Base-by-base conservation (phyloP, 2,329 filamentous ascomycete species). In the Xylariaceae sp. region DNA sequence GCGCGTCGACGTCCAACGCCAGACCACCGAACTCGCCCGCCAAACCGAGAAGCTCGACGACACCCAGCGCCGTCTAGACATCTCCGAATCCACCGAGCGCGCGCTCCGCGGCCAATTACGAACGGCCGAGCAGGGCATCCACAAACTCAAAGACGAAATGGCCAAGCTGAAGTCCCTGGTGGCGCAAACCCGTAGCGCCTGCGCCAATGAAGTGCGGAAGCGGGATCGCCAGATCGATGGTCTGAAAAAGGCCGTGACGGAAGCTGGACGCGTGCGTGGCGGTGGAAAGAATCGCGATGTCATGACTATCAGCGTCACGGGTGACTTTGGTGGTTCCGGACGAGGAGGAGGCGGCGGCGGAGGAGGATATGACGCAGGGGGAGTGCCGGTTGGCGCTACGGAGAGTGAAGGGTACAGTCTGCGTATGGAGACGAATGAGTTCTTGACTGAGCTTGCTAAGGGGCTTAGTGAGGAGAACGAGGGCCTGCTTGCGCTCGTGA, bases 401-500 rank as follows among this genome's bases (percentile, higher is more conserved):
- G 65, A 79, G 72, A 68, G 81, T 74, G 69, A 81, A 72, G 57
- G 79, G 71, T 81, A 92, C 70, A 88, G 84, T 63, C 73, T 97
- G 57, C 85, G 86, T 64, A 84, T 86, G 68, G 94, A 97, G 72
- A 95, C 92, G 4, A 96, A 92, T 47, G 86, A 91, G 48, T 96
- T 96, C 67, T 75, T 99, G 54, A 94, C 91, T 0, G 85, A 88
- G 65, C 74, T 96, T 55, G 91, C 89, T 32, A 87, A 88, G 68
- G 84, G 83, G 40, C 74, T 97, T 55, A 94, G 90, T 66, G 89
- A 95, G 62, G 94, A 99, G 70, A 99, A 99, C 65, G 91, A 96
- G 67, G 80, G 82, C 4, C 73, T 97, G 9, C 83, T 95, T 39
- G 76, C 76, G 1, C 76, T 96, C 32, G 79, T 95, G 49, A 78